A percentile compares a stretch with the other conserved stretches of the same genome.
Conservation (phyloP, 2,329 filamentous ascomycete genomes). For the Microsporum canis region DNA sequence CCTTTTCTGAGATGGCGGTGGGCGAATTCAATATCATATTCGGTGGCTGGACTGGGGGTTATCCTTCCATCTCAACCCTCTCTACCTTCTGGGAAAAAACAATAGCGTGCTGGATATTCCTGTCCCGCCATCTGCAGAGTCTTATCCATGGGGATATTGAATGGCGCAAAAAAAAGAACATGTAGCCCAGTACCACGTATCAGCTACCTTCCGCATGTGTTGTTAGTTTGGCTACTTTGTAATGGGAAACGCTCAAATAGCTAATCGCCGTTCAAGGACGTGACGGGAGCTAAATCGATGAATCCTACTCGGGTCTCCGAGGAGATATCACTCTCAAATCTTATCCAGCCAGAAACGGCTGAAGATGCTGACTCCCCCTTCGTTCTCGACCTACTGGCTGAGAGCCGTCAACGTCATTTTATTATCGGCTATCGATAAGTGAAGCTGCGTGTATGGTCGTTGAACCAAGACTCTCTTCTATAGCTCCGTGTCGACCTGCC, state of each 20-base stretch:
- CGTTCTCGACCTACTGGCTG: not conserved
- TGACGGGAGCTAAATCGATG: not conserved
- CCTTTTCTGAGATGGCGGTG: not conserved
- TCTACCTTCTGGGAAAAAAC: not conserved
- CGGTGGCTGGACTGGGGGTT: not conserved
- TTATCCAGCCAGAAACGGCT: not conserved
- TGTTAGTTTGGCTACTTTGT: not conserved
- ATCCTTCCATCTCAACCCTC: not conserved
- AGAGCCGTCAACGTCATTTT: not conserved
- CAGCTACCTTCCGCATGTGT: not conserved
- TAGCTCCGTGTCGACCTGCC: not conserved
- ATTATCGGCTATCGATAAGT: not conserved
- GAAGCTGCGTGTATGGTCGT: not conserved
- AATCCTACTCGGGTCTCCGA: not conserved
- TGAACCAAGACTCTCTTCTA: not conserved
- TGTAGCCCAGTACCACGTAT: not conserved
- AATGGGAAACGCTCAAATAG: not conserved
- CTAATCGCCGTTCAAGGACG: not conserved
- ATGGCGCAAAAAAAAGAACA: not conserved
- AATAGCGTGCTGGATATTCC: not conserved
- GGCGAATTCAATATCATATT: not conserved
- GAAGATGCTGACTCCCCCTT: not conserved
- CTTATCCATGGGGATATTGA: not conserved
- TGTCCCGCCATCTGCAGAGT: not conserved
- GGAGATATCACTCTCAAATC: not conserved